Percentiles rank a stretch among this genome's conserved stretches.
These are phyloP conservation scores for Salix dunnii DNA, from an alignment of 345 rosid genomes.

Conservation along the genomic window DNA sequence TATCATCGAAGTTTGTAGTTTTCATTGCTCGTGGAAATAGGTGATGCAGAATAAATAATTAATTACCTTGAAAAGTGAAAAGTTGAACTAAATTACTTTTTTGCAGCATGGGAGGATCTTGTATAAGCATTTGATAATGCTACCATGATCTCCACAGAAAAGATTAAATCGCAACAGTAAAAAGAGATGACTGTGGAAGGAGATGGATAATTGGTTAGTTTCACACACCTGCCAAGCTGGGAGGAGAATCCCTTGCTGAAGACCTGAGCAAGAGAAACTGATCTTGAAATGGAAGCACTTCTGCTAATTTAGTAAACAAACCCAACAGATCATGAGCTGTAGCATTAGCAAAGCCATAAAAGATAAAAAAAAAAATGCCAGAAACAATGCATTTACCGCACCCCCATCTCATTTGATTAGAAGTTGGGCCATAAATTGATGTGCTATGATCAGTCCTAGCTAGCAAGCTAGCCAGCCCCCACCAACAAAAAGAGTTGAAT, in stretches of 20 bases:
- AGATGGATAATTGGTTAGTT: not conserved
- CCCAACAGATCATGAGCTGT: not conserved
- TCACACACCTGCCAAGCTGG: conserved; percentile 21
- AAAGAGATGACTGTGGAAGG: not conserved
- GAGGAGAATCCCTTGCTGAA: conserved; percentile 25
- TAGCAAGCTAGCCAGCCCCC: not conserved
- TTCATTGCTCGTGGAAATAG: not conserved
- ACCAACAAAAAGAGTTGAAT: not conserved
- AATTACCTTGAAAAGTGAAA: not conserved
- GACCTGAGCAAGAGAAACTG: conserved; percentile 4
- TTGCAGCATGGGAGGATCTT: no score
- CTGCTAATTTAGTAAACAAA: not conserved
- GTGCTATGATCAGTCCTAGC: not conserved
- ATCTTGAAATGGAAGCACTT: conserved; percentile 13
- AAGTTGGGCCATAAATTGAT: no score
- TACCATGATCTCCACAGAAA: no score
- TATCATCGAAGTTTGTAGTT: not conserved
- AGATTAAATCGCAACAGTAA: not conserved
- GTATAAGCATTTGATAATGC: no score
- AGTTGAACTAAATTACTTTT: not conserved
- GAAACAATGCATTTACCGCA: not conserved
- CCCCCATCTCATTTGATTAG: not conserved
- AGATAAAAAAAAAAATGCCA: not conserved
- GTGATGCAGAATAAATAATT: not conserved
- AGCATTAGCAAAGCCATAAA: no score